These are phyloP conservation scores for Salinomyces thailandicus DNA, from an alignment of 2,329 filamentous ascomycete species.

Conservation along the genomic window DNA sequence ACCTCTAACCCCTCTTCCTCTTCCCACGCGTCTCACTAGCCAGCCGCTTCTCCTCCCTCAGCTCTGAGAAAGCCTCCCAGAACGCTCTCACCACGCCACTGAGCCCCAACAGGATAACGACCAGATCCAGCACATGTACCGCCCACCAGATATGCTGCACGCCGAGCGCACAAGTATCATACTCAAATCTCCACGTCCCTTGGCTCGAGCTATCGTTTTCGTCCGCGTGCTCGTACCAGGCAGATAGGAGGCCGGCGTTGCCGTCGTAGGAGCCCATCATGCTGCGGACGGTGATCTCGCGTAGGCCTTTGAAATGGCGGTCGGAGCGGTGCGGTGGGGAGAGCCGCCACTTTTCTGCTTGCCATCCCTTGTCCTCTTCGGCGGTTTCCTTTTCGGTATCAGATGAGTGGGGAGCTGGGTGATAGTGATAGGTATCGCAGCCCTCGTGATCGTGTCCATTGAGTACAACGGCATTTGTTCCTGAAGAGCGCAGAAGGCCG, in stretches of 20 bases:
- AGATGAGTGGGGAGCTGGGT: slow-evolving; percentile 11
- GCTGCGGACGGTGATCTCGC: slow-evolving; percentile 86
- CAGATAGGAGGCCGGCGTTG: slow-evolving; percentile 75
- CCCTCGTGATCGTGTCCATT: slow-evolving; percentile 95
- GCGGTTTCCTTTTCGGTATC: background rate
- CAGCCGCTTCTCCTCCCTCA: background rate
- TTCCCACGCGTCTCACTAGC: background rate
- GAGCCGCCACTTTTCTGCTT: slow-evolving; percentile 18
- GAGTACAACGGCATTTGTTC: slow-evolving; percentile 60
- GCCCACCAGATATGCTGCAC: slow-evolving; percentile 92
- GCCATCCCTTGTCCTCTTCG: slow-evolving; percentile 13
- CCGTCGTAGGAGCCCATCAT: slow-evolving; percentile 99
- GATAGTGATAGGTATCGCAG: slow-evolving; percentile 77
- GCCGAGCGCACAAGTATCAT: slow-evolving; percentile 66
- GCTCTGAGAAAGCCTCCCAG: slow-evolving; percentile 1
- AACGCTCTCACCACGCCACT: slow-evolving; percentile 4
- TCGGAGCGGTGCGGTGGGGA: background rate
- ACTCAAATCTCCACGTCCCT: slow-evolving; percentile 75
- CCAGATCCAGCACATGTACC: slow-evolving; percentile 63
- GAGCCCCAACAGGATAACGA: slow-evolving; percentile 28
- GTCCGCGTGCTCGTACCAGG: slow-evolving; percentile 69
- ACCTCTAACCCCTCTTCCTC: background rate
- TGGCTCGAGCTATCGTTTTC: background rate
- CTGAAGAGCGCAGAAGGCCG: slow-evolving; percentile 50
- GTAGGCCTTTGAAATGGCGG: slow-evolving; percentile 40